phyloP scores from a whole-genome alignment of 2,329 filamentous ascomycete species.

The Botrytis paeoniae region DNA sequence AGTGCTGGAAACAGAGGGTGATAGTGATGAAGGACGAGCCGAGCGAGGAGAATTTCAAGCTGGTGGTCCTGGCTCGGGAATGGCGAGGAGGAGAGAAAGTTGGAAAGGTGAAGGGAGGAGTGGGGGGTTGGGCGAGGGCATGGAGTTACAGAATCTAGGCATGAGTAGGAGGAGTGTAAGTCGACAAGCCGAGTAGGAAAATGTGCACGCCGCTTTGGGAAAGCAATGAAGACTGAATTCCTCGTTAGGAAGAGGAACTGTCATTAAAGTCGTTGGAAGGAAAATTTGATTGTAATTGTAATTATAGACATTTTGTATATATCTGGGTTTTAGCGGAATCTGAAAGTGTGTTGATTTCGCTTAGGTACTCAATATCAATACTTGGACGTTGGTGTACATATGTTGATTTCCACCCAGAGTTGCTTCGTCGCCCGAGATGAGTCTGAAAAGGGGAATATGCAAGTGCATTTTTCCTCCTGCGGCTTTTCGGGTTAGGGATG shows the following conservation, averaged over 20 bases:
- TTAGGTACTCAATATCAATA: too few species aligned
- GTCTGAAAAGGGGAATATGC: too few species aligned
- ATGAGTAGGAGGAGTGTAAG: constrained; percentile 32
- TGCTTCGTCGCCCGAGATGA: too few species aligned
- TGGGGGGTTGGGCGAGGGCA: constrained; percentile 21
- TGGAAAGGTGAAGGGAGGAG: constrained; percentile 26
- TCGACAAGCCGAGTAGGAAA: constrained; percentile 25
- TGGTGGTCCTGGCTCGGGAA: neutral
- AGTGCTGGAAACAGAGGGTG: constrained; percentile 20
- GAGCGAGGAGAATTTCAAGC: constrained; percentile 30
- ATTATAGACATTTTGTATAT: neutral
- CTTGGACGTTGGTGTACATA: too few species aligned
- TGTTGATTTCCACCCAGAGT: too few species aligned
- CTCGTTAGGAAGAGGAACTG: neutral
- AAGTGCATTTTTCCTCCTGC: too few species aligned
- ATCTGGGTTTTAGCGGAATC: neutral
- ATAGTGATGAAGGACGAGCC: constrained; percentile 26
- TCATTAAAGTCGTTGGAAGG: neutral
- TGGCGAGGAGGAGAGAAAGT: constrained; percentile 14
- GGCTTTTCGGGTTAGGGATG: too few species aligned
- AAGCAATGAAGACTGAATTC: neutral
- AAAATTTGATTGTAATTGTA: neutral
- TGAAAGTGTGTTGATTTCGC: neutral
- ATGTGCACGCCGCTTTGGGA: neutral
- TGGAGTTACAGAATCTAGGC: constrained; percentile 25